Percentiles rank a stretch among this genome's conserved stretches.
These are phyloP conservation scores for Trichoderma harzianum DNA, from an alignment of 2,329 filamentous ascomycete genomes.

Conservation along the genomic window DNA sequence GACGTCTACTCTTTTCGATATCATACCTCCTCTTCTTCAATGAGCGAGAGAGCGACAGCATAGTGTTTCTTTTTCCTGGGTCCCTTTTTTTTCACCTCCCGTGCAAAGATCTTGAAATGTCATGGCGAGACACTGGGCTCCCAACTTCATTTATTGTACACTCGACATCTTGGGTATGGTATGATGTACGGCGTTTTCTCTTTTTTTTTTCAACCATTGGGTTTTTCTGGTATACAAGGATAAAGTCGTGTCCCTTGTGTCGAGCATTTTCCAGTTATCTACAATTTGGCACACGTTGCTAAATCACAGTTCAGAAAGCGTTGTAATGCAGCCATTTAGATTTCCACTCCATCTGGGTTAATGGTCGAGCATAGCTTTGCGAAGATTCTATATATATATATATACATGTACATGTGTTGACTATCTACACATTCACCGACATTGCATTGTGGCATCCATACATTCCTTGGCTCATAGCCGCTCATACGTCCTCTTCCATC, in stretches of 20 bases:
- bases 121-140: not conserved
- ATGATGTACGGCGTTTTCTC: constrained; percentile 27
- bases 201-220: not conserved
- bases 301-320: not conserved
- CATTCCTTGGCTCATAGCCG: no score
- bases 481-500: not conserved
- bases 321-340: not conserved
- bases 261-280: not conserved
- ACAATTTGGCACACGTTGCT: not conserved
- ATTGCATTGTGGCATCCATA: not conserved
- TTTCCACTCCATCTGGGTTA: not conserved
- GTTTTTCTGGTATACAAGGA: not conserved
- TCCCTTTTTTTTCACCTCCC: not conserved
- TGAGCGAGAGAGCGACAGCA: not conserved
- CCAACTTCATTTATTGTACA: not conserved
- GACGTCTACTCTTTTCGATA: not conserved
- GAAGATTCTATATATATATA: not conserved
- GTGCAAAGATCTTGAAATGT: not conserved
- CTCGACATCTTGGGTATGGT: constrained; percentile 22
- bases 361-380: not conserved
- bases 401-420: not conserved
- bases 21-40: not conserved
- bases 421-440: not conserved
- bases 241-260: not conserved
- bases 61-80: not conserved